Conservation (phyloP, 805 yeast genomes). For the Komagataella pastoris region DNA sequence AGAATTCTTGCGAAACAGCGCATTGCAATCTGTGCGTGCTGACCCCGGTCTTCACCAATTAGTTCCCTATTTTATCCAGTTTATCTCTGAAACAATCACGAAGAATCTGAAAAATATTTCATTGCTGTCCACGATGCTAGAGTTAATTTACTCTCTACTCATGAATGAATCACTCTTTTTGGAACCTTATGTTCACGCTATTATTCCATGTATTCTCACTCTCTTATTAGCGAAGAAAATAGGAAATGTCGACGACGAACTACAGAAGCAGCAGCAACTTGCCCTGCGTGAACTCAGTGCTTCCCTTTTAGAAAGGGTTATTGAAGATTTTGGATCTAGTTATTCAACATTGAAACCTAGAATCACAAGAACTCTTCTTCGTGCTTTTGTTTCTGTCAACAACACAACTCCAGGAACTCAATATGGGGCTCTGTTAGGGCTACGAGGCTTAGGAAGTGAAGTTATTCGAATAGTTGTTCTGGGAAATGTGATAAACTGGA, state of each 20-base stretch:
- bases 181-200: constrained; percentile 91
- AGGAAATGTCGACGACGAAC: constrained; percentile 29
- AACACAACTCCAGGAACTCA: constrained; percentile 63
- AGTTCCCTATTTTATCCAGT: constrained; percentile 92
- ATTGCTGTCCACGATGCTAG: constrained; percentile 71
- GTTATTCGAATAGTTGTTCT: constrained; percentile 72
- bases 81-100: constrained; percentile 90
- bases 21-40: constrained; percentile 68
- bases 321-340: constrained; percentile 66
- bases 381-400: constrained; percentile 65
- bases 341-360: constrained; percentile 87
- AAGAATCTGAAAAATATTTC: constrained; percentile 66
- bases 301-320: constrained; percentile 65
- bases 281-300: constrained; percentile 86
- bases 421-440: constrained; percentile 82
- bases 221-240: constrained; percentile 77
- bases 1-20: constrained; percentile 59
- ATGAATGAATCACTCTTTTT: constrained; percentile 76
- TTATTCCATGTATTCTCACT: constrained; percentile 94
- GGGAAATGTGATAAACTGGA: constrained; percentile 81
- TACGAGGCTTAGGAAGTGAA: constrained; percentile 75
- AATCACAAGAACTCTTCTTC: constrained; percentile 80
- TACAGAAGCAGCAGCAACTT: constrained; percentile 14
- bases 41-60: constrained; percentile 96
- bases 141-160: constrained; percentile 73